These are phyloP conservation scores for Paraphaeosphaeria minitans DNA, from an alignment of 2,329 filamentous ascomycete species.

Conservation along the genomic window DNA sequence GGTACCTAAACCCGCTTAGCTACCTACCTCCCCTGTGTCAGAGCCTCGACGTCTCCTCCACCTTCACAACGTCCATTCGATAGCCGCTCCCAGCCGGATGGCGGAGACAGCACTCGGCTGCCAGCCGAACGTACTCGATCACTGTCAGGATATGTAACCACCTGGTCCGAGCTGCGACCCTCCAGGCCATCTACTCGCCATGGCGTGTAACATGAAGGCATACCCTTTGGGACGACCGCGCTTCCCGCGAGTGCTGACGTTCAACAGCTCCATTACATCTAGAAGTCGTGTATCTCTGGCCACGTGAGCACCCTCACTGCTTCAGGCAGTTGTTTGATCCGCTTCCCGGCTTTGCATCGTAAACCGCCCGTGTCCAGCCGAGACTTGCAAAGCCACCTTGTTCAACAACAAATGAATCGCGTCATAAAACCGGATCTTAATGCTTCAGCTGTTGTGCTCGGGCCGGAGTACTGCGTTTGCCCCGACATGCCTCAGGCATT, in stretches of 20 bases:
- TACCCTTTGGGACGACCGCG: neutral
- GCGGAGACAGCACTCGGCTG: conserved; percentile 11
- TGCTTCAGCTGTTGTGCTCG: conserved; percentile 16
- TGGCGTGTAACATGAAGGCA: conserved; percentile 6
- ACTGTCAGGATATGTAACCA: conserved; percentile 12
- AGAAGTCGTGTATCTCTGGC: neutral
- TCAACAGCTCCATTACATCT: conserved; percentile 10
- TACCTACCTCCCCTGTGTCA: conserved; percentile 2
- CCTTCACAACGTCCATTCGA: conserved; percentile 13
- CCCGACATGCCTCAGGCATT: conserved; percentile 28
- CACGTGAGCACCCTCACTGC: conserved; percentile 14
- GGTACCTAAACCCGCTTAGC: conserved; percentile 5
- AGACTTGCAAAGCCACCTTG: conserved; percentile 10
- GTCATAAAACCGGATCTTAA: conserved; percentile 14
- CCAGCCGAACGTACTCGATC: conserved; percentile 12
- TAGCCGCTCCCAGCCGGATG: neutral
- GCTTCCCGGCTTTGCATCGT: conserved; percentile 12
- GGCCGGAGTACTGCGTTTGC: conserved; percentile 13
- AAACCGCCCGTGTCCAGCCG: conserved; percentile 12
- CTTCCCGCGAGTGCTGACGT: conserved; percentile 11
- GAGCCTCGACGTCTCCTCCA: conserved; percentile 8
- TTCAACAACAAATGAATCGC: conserved; percentile 16
- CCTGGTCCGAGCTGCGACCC: neutral
- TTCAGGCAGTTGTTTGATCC: conserved; percentile 20
- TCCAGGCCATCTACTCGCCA: conserved; percentile 8